Evolutionary conservation across 2,329 filamentous ascomycete species (phyloP).

Genomic region (Cadophora gregata): DNA sequence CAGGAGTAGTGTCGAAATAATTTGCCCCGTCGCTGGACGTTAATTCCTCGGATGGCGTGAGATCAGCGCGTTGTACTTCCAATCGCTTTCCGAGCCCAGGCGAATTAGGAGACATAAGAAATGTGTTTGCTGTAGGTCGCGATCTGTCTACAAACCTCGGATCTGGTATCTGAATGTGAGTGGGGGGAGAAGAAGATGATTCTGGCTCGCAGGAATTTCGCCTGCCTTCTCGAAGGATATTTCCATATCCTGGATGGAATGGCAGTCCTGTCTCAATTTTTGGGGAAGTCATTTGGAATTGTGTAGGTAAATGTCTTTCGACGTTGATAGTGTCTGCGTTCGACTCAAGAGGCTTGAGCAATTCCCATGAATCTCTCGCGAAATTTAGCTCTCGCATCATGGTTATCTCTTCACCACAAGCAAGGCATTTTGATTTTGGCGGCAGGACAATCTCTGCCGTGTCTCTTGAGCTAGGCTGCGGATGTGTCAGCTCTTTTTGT

Average conservation of each 20-base stretch:
- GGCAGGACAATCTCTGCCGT: slow-evolving; percentile 36
- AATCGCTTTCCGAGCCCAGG: slow-evolving; percentile 27
- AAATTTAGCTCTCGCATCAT: slow-evolving; percentile 48
- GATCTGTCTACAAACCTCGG: slow-evolving; percentile 28
- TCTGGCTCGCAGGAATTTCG: slow-evolving; percentile 24
- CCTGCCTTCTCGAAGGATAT: slow-evolving; percentile 24
- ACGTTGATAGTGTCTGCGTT: slow-evolving; percentile 48
- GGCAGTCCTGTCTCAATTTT: slow-evolving; percentile 39
- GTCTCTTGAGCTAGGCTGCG: not conserved
- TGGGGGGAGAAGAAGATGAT: slow-evolving; percentile 26
- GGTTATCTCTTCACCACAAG: slow-evolving; percentile 45
- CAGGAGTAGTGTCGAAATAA: slow-evolving; percentile 23
- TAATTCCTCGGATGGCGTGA: slow-evolving; percentile 30
- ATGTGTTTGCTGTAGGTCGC: slow-evolving; percentile 29
- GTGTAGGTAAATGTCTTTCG: slow-evolving; percentile 47
- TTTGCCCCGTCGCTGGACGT: slow-evolving; percentile 31
- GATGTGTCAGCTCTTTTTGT: not conserved
- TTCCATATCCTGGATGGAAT: slow-evolving; percentile 32
- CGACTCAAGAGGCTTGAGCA: slow-evolving; percentile 46
- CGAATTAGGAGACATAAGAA: slow-evolving; percentile 35
- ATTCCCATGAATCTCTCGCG: slow-evolving; percentile 47
- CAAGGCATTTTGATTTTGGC: slow-evolving; percentile 44
- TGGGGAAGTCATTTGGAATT: slow-evolving; percentile 45
- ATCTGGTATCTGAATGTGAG: slow-evolving; percentile 25
- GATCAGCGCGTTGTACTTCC: slow-evolving; percentile 31